These are phyloP conservation scores for Populus hybrid DNA, from an alignment of 441 rosid species.

Conservation along the genomic window DNA sequence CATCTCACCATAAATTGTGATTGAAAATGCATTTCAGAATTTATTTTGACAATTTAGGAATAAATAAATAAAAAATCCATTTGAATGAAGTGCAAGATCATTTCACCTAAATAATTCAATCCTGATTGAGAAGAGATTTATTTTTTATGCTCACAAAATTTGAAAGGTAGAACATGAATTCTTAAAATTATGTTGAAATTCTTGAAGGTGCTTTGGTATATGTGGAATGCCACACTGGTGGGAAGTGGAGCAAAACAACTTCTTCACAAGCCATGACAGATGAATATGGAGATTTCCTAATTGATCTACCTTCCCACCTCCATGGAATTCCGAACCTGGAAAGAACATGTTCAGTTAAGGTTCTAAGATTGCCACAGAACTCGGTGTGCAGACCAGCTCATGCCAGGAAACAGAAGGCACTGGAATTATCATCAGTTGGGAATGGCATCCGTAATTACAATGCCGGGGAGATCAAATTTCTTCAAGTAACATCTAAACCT, in stretches of 20 bases:
- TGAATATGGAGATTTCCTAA: conserved; percentile 68
- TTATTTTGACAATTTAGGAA: neutral
- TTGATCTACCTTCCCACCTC: conserved; percentile 82
- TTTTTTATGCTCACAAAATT: neutral
- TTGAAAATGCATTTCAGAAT: neutral
- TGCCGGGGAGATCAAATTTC: conserved; percentile 51
- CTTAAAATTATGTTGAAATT: neutral
- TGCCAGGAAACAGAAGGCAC: conserved; percentile 32
- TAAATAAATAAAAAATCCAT: neutral
- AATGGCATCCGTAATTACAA: conserved; percentile 60
- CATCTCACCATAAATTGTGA: conserved; percentile 14
- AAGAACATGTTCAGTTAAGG: conserved; percentile 45
- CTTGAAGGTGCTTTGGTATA: conserved; percentile 60
- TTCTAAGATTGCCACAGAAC: conserved; percentile 44
- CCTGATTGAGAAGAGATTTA: neutral
- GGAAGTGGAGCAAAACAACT: conserved; percentile 24
- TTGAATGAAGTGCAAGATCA: neutral
- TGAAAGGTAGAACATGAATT: neutral
- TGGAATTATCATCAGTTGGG: conserved; percentile 44
- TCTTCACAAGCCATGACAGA: conserved; percentile 48
- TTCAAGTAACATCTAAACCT: conserved; percentile 41
- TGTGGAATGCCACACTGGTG: conserved; percentile 42
- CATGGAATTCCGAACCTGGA: conserved; percentile 58
- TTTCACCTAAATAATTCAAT: neutral
- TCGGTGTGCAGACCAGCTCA: conserved; percentile 43